Percentiles rank a stretch among this genome's conserved stretches.
Evolutionary conservation across 306 rosid genomes (phyloP).

Genomic region (Hippophae tibetana): DNA sequence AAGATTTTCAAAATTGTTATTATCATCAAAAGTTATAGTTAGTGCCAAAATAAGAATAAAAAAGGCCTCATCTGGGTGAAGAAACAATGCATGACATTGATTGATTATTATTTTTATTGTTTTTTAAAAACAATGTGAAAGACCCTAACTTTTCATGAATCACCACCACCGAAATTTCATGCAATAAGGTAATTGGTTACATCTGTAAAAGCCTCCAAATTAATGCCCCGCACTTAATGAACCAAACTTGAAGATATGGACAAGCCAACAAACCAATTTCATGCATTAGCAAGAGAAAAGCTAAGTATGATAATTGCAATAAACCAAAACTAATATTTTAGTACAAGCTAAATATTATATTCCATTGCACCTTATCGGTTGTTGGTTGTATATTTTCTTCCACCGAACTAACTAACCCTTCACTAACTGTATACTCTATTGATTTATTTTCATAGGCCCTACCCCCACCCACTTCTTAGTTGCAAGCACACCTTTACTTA

Average conservation of each 20-base stretch:
- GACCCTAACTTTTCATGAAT: not conserved
- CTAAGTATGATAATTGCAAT: conserved; percentile 12
- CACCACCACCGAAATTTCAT: not conserved
- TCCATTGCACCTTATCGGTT: conserved; percentile 11
- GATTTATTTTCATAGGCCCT: conserved; percentile 30
- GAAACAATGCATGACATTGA: too few species aligned
- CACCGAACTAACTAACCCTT: conserved; percentile 43
- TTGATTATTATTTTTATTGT: too few species aligned
- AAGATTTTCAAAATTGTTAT: too few species aligned
- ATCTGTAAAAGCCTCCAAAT: not conserved
- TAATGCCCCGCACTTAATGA: not conserved
- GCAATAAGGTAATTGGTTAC: not conserved
- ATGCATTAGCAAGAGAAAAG: conserved; percentile 17
- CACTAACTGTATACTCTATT: conserved; percentile 20
- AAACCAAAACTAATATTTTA: conserved; percentile 4
- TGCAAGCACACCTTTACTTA: conserved; percentile 17
- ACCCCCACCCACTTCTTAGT: conserved; percentile 27
- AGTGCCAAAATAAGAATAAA: too few species aligned
- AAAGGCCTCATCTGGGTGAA: too few species aligned
- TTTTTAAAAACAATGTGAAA: not conserved
- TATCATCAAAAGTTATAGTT: too few species aligned
- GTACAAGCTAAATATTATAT: conserved; percentile 11
- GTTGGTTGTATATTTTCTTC: conserved; percentile 9
- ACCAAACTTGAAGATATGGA: not conserved
- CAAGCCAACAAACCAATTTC: conserved; percentile 22